A percentile compares a stretch with the other conserved stretches of the same genome.
Evolutionary conservation across 805 yeast genomes (phyloP).

Genomic region (Phaffomyces antillensis): DNA sequence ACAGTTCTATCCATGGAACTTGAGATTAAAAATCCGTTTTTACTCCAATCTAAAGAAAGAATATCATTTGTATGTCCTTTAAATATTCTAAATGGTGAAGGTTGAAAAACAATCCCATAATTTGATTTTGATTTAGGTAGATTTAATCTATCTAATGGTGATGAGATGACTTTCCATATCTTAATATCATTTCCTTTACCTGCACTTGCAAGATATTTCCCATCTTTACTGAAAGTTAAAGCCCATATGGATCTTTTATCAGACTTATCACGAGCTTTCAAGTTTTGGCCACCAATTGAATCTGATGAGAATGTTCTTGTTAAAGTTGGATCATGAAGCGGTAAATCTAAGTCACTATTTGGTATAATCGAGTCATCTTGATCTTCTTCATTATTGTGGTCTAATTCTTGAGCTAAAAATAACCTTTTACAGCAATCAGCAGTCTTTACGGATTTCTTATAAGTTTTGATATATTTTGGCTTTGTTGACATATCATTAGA

Average conservation of each 20-base stretch:
- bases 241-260: slow-evolving; percentile 53
- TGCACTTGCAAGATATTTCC: slow-evolving; percentile 76
- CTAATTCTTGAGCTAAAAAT: slow-evolving; percentile 61
- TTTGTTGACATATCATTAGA: slow-evolving; percentile 35
- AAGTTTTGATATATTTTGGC: slow-evolving; percentile 50
- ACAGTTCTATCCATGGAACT: slow-evolving; percentile 84
- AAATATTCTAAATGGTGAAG: slow-evolving; percentile 52
- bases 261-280: slow-evolving; percentile 6
- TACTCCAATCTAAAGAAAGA: slow-evolving; percentile 80
- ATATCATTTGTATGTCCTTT: slow-evolving; percentile 66
- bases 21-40: slow-evolving; percentile 70
- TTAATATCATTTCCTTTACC: slow-evolving; percentile 64
- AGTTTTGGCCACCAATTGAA: slow-evolving; percentile 8
- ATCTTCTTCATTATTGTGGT: slow-evolving; percentile 12
- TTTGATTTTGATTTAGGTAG: slow-evolving; percentile 9
- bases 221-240: slow-evolving; percentile 69
- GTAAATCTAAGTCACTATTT: slow-evolving; percentile 2
- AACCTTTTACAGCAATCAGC: slow-evolving; percentile 42
- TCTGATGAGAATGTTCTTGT: background rate
- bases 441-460: slow-evolving; percentile 38
- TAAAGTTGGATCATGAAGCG: background rate
- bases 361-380: background rate
- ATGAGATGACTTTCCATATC: slow-evolving; percentile 74
- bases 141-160: slow-evolving; percentile 57
- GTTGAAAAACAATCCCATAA: slow-evolving; percentile 76